These are phyloP conservation scores for Alternaria viburni DNA, from an alignment of 2,329 filamentous ascomycete genomes.

Conservation along the genomic window DNA sequence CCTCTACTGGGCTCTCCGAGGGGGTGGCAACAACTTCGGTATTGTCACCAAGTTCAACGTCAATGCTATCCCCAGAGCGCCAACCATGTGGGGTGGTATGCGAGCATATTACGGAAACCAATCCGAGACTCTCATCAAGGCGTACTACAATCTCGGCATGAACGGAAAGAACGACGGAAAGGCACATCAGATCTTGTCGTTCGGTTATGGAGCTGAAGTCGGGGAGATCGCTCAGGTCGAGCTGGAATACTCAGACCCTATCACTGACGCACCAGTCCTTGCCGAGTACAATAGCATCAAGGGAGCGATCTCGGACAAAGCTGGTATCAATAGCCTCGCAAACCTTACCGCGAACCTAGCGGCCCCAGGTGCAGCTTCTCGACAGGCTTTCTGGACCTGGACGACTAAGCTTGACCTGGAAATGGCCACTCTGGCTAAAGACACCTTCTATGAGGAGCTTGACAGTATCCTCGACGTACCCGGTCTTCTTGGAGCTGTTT, in stretches of 20 bases:
- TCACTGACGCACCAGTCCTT: slow-evolving; percentile 31
- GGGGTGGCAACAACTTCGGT: slow-evolving; percentile 47
- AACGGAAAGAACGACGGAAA: slow-evolving; percentile 29
- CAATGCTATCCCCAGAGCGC: slow-evolving; percentile 23
- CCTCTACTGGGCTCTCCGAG: slow-evolving; percentile 49
- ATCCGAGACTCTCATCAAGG: slow-evolving; percentile 28
- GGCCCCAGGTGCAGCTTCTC: slow-evolving; percentile 2
- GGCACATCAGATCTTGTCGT: slow-evolving; percentile 37
- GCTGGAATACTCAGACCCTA: slow-evolving; percentile 35
- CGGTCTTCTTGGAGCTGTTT: slow-evolving; percentile 24
- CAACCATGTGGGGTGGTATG: slow-evolving; percentile 36
- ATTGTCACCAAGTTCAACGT: slow-evolving; percentile 41
- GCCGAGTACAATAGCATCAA: slow-evolving; percentile 34
- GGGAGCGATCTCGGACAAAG: slow-evolving; percentile 18
- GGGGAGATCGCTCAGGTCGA: slow-evolving; percentile 12
- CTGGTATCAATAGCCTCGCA: slow-evolving; percentile 25
- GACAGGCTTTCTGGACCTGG: slow-evolving; percentile 37
- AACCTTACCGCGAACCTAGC: slow-evolving; percentile 16
- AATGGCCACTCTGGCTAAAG: slow-evolving; percentile 22
- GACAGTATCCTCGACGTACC: slow-evolving; percentile 19
- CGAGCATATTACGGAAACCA: slow-evolving; percentile 13
- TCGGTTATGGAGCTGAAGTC: slow-evolving; percentile 21
- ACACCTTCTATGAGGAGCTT: slow-evolving; percentile 34
- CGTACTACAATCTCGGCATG: slow-evolving; percentile 34
- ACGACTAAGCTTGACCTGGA: slow-evolving; percentile 33